Evolutionary conservation across 2,329 filamentous ascomycete species (phyloP), one percentile per base, ranked within the genome.

Genomic region (Penicillium sp.): DNA sequence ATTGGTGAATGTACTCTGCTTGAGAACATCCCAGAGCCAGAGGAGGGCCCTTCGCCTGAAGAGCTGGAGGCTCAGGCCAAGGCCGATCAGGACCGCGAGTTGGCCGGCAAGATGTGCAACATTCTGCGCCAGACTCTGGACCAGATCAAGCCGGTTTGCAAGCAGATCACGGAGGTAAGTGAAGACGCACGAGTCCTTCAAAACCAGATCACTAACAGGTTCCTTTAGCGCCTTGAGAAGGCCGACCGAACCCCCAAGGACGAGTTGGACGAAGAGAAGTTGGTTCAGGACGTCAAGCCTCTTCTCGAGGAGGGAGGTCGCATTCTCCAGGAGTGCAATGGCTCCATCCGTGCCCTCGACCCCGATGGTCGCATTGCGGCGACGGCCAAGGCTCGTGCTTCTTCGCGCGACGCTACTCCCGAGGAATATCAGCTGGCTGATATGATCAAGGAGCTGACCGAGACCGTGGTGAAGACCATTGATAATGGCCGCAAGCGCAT

Each of bases 401-500:
- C 82, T 23, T 79, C 82, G 3, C 81, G 79, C 47, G 86, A 93
- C 60, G 87, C 86, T 2, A 83, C 83, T 0, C 84, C 87, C 0
- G 87, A 94, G 60, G 88, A 96, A 67, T 84, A 88, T 58, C 82
- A 82, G 45, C 80, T 95, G 11, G 89, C 90, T 4, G 88, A 95
- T 42, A 71, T 83, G 7, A 79, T 95, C 53, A 94, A 94, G 73
- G 87, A 81, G 70, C 76, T 95, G 43, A 91, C 89, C 0, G 83
- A 83, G 14, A 83, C 80, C 17, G 86, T 96, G 15, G 83, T 86
- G 32, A 81, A 83, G 57, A 87, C 84, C 16, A 91, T 96, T 54
- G 89, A 96, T 60, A 83, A 84, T 49, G 86, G 86, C 17, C 93
- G 90, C 80, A 86, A 84, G 72, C 86, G 87, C 74, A 86, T 95